These are phyloP conservation scores for Cucurbita argyrosperma DNA, from an alignment of 306 rosid species.

Conservation along the genomic window DNA sequence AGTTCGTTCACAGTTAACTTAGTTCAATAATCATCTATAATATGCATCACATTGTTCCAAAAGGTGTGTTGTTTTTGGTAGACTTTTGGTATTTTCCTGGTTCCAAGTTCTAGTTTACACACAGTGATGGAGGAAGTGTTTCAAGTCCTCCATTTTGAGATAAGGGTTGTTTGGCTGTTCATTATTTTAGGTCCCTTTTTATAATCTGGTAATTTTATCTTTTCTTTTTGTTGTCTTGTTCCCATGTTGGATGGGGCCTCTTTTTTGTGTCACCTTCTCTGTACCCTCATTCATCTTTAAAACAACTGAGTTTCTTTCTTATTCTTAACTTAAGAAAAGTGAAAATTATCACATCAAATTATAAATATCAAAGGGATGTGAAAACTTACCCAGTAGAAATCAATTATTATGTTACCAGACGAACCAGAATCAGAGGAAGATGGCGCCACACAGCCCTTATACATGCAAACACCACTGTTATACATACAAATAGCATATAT, in stretches of 20 bases:
- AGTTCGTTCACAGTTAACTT: background rate
- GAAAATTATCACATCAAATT: background rate
- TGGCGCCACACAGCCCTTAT: constrained; percentile 78
- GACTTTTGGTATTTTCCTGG: background rate
- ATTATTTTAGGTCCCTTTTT: background rate
- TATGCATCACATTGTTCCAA: background rate
- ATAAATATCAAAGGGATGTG: background rate
- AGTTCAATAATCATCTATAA: background rate
- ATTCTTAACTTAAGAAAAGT: background rate
- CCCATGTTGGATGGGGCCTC: background rate
- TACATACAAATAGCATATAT: background rate
- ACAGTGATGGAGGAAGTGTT: background rate
- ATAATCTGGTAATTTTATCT: background rate
- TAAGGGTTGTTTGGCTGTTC: background rate
- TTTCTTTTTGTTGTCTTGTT: background rate
- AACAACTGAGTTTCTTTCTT: background rate
- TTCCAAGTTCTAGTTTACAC: background rate
- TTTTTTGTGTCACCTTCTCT: background rate
- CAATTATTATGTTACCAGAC: constrained; percentile 67
- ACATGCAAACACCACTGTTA: constrained; percentile 8
- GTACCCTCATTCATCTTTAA: background rate
- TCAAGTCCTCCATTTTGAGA: background rate
- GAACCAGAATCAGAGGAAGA: constrained; percentile 94
- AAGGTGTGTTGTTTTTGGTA: background rate
- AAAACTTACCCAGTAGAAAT: constrained; percentile 85